A percentile compares a stretch with the other conserved stretches of the same genome.
Conservation (phyloP, 208 protist genomes). For the Trichomonas tenax region DNA sequence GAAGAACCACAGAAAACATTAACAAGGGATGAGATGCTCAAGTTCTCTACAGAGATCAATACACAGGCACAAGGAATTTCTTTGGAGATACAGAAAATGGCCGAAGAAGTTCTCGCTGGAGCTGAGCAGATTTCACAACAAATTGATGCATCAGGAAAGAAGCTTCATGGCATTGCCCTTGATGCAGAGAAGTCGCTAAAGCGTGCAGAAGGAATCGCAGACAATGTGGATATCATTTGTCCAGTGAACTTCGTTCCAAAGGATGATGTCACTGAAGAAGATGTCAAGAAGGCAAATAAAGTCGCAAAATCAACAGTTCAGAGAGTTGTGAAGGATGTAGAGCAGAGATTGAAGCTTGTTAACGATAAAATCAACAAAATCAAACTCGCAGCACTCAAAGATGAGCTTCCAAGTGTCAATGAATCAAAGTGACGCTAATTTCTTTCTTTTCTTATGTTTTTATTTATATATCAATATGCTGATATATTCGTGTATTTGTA, state of each 20-base stretch:
- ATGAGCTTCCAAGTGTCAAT: background rate
- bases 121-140: background rate
- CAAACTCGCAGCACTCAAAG: background rate
- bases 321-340: background rate
- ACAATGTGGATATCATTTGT: background rate
- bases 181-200: background rate
- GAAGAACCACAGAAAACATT: background rate
- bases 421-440: background rate
- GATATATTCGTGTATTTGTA: no score
- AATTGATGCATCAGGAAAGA: background rate
- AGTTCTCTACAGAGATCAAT: background rate
- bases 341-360: background rate
- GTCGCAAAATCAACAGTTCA: background rate
- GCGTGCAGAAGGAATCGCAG: background rate
- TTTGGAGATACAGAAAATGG: background rate
- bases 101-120: background rate
- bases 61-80: background rate
- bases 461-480: no score
- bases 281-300: background rate
- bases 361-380: background rate
- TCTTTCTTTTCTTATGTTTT: no score
- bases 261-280: background rate
- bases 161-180: background rate
- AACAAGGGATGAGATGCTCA: background rate
- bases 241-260: background rate